A percentile compares a stretch with the other conserved stretches of the same genome.
These are phyloP conservation scores for Oryza coarctata DNA, from an alignment of 176 grass and related monocot species.

Conservation along the genomic window DNA sequence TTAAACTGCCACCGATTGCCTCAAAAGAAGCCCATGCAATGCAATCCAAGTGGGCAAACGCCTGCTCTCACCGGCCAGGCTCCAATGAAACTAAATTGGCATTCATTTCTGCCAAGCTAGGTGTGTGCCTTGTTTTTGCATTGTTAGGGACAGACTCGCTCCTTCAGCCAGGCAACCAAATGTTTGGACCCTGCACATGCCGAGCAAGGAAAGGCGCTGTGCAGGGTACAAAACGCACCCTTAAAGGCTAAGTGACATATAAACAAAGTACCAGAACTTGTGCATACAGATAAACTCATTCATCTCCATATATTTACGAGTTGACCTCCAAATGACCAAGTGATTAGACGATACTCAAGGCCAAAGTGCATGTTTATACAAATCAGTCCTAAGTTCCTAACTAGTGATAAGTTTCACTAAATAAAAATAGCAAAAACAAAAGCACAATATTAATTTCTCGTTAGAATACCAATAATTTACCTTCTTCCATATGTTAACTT, in stretches of 20 bases:
- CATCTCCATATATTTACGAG: slow-evolving; percentile 11
- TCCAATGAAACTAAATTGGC: background rate
- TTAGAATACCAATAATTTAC: slow-evolving; percentile 42
- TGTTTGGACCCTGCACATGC: no score
- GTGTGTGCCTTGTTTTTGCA: background rate
- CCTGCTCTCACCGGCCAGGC: background rate
- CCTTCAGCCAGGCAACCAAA: background rate
- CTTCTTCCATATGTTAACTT: slow-evolving; percentile 86
- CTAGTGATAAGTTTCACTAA: background rate
- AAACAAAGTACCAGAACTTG: background rate
- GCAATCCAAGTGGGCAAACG: background rate
- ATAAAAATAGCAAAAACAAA: background rate
- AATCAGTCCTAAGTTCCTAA: background rate
- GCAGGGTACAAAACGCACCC: background rate
- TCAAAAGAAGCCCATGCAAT: background rate
- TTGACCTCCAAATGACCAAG: background rate
- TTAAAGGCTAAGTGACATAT: background rate
- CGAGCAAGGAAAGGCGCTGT: no score
- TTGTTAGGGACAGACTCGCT: background rate
- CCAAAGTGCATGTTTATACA: background rate
- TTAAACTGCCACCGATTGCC: background rate
- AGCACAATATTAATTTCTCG: background rate
- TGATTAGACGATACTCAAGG: background rate
- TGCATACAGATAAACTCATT: background rate
- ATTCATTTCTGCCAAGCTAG: background rate